phyloP scores from a whole-genome alignment of 257 asterid genomes.

The Scutellaria minor region DNA sequence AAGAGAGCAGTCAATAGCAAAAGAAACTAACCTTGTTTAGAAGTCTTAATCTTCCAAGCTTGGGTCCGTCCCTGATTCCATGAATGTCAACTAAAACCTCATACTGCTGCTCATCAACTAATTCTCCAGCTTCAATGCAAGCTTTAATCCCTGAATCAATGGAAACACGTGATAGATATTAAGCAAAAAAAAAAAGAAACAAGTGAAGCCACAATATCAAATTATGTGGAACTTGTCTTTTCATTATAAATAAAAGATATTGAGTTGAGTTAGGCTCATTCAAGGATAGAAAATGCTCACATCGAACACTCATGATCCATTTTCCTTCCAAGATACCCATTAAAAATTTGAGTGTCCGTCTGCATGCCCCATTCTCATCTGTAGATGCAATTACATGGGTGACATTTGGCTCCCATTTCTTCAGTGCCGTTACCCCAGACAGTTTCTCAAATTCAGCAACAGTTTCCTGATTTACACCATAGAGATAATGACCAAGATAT shows the following conservation, averaged over 20 bases:
- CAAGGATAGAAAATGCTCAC: constrained; percentile 50
- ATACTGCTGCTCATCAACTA: constrained; percentile 67
- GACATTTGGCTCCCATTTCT: constrained; percentile 78
- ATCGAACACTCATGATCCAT: constrained; percentile 78
- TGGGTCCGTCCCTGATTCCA: constrained; percentile 79
- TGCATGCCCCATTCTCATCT: constrained; percentile 82
- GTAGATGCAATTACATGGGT: constrained; percentile 88
- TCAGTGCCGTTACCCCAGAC: constrained; percentile 57
- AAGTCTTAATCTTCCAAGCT: constrained; percentile 78
- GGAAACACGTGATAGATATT: constrained; percentile 7
- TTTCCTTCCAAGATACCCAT: constrained; percentile 95
- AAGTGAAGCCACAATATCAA: background rate
- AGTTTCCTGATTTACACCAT: constrained; percentile 53
- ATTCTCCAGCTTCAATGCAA: constrained; percentile 65
- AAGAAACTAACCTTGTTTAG: constrained; percentile 60
- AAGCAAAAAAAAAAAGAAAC: background rate
- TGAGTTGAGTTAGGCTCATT: constrained; percentile 1
- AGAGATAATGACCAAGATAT: background rate
- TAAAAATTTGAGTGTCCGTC: constrained; percentile 82
- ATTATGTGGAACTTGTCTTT: background rate
- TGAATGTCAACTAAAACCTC: constrained; percentile 82
- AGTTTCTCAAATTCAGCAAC: constrained; percentile 55
- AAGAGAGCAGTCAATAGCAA: constrained; percentile 5
- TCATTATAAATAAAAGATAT: background rate
- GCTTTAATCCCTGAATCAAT: constrained; percentile 74